Evolutionary conservation across 768 basidiomycete species (phyloP).

Genomic region (Termitomyces sp.): DNA sequence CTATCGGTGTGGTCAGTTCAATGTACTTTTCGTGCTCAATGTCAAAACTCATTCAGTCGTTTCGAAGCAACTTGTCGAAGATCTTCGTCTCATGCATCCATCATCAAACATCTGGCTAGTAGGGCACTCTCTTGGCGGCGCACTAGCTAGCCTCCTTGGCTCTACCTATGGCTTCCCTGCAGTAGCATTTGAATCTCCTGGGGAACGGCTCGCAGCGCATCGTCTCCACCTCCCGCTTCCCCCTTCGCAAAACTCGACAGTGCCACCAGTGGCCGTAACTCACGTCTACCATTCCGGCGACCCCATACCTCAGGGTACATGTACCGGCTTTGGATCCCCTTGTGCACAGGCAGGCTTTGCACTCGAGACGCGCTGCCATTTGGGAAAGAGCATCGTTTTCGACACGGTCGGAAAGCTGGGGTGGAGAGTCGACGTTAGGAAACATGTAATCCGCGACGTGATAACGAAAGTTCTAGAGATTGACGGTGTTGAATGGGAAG

Average conservation of each 20-base stretch:
- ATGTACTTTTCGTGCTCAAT: background rate
- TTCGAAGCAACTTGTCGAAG: conserved; percentile 78
- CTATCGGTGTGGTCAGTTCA: conserved; percentile 72
- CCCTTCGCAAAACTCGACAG: conserved; percentile 26
- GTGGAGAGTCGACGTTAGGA: conserved; percentile 81
- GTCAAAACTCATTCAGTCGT: background rate
- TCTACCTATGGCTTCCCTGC: conserved; percentile 89
- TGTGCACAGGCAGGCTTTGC: conserved; percentile 89
- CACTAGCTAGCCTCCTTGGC: conserved; percentile 84
- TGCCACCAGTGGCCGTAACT: conserved; percentile 47
- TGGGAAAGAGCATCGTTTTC: conserved; percentile 85
- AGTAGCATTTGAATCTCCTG: conserved; percentile 88
- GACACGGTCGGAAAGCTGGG: conserved; percentile 81
- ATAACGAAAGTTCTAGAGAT: conserved; percentile 60
- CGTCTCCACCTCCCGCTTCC: conserved; percentile 90
- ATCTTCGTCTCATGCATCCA: conserved; percentile 82
- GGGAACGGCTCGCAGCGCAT: conserved; percentile 67
- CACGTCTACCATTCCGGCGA: conserved; percentile 93
- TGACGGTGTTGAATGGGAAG: conserved; percentile 52
- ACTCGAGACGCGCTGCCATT: conserved; percentile 83
- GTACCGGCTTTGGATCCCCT: conserved; percentile 69
- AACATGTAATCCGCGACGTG: conserved; percentile 69
- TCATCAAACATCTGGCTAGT: conserved; percentile 84
- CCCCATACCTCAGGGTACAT: conserved; percentile 85
- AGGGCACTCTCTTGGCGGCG: conserved; percentile 90